These are phyloP conservation scores for Auricularia auricula-judae DNA, from an alignment of 768 basidiomycete genomes.

Conservation along the genomic window DNA sequence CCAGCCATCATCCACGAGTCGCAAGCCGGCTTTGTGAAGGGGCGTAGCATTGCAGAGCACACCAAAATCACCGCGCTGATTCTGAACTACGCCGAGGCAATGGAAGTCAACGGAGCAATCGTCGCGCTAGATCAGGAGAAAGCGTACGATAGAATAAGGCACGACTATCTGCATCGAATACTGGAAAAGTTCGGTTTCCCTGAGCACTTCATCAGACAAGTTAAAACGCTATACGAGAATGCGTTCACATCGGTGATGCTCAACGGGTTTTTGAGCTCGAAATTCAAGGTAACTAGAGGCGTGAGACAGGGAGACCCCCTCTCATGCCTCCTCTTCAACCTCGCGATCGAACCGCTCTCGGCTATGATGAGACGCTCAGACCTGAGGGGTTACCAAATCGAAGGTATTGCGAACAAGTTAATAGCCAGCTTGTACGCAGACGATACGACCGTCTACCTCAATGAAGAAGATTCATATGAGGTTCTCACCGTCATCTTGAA, in stretches of 20 bases:
- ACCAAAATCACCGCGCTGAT: constrained; percentile 15
- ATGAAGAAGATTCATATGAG: constrained; percentile 16
- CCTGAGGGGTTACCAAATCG: constrained; percentile 13
- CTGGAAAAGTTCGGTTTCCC: constrained; percentile 5
- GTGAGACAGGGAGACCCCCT: constrained; percentile 29
- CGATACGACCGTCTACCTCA: constrained; percentile 29
- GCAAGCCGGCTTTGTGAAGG: constrained; percentile 30
- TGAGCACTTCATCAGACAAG: constrained; percentile 11
- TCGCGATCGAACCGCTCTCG: constrained; percentile 32
- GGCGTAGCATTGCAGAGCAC: constrained; percentile 22
- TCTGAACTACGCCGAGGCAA: constrained; percentile 7
- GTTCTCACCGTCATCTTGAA: constrained; percentile 19
- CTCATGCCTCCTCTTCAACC: constrained; percentile 28
- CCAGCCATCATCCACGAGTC: constrained; percentile 20
- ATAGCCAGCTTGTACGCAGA: constrained; percentile 24
- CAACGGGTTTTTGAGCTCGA: constrained; percentile 19
- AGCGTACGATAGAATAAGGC: constrained; percentile 12
- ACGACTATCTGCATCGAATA: constrained; percentile 10
- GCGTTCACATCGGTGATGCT: constrained; percentile 22
- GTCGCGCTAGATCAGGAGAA: constrained; percentile 13
- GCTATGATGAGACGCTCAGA: constrained; percentile 17
- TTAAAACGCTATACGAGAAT: constrained; percentile 19
- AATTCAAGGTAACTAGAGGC: constrained; percentile 20
- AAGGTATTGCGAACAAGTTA: constrained; percentile 4
- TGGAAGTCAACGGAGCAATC: constrained; percentile 8